Evolutionary conservation across 2,329 filamentous ascomycete species (phyloP), one percentile per base, ranked within the genome.

Genomic region (Fusarium burgessii): DNA sequence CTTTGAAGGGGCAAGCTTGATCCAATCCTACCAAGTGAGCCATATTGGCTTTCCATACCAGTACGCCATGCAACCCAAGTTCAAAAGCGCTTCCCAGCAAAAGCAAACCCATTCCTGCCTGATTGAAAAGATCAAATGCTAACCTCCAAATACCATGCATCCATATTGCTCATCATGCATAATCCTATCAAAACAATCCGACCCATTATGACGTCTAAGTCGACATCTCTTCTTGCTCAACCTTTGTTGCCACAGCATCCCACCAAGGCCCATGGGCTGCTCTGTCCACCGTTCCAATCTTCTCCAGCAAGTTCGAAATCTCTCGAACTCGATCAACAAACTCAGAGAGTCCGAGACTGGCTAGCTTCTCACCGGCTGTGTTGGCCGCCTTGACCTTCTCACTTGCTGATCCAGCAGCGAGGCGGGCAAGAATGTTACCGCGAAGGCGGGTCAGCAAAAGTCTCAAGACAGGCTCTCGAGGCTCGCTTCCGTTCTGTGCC

Each of bases 321-420:
- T 89, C 88, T 35, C 90, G 85, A 17, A 94, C 89, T 66, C 87
- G 88, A 32, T 88, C 87, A 18, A 92, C 90, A 77, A 94, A 94
- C 79, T 95, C 92, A 0, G 90, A 90, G 61, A 95, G 81, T 0
- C 92, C 92, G 20, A 92, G 85, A 5, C 87, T 86, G 1, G 91
- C 91, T 11, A 95, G 84, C 62, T 88, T 90, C 78, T 94, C 92
- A 14, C 88, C 89, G 1, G 91, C 91, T 1, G 86, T 89, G 73
- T 88, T 92, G 1, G 91, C 90, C 15, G 89, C 90, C 74, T 89
- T 89, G 62, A 92, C 89, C 74, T 92, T 90, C 76, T 94, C 92
- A 54, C 87, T 90, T 7, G 90, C 88, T 56, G 90, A 92, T 27
- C 85, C 87, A 7, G 92, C 90, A 43, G 88, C 86, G 33, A 94